Base-by-base conservation (phyloP, 176 grass and related monocot genomes). In the Pontederia paniculata region DNA sequence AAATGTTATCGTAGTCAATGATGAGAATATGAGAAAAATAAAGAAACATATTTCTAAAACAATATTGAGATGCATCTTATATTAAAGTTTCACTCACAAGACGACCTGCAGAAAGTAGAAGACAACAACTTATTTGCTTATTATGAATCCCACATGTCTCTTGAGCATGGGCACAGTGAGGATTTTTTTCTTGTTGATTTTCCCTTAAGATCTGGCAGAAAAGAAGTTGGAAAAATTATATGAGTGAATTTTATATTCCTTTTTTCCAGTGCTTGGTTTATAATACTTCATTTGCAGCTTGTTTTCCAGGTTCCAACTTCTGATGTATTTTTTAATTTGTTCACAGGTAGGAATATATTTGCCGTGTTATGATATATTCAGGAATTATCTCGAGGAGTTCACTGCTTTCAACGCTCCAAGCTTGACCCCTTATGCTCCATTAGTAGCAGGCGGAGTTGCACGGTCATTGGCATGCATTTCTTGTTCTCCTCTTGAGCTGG, bases 291-390 rank as follows among this genome's bases (percentile, higher is more conserved):
- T 42, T 13, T 43, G 0, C n/a, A 47, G 19, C 9, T 44, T 67
- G 23, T 67, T 17, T 53, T 31, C 42, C 43, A n/a, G 43, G 6
- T 18, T 25, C 5, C 49, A 10, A 54, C 62, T 23, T 49, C 22
- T 75, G 71, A 48, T 72, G n/a, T 50, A 58, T 51, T 71, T 28
- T 19, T 54, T 74, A 67, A 43, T 52, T 19, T 72, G 21, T 43
- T 51, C 78, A 73, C 80, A 97, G 91, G 91, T 97, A 37, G 91
- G 91, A 18, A 97, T 97, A 79, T 97, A 97, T 60, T 81, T 97
- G 74, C 91, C 91, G 52, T 97, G 86, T 72, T 97, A 97, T 81
- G 91, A 97, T 62, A 72, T 90, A 77, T 97, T 97, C 58, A 62
- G 86, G 57, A 90, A 97, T 46, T 66, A 75, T 68, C 67, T 97